These are phyloP conservation scores for Albugo laibachii DNA, from an alignment of 352 stramenopile species.

Conservation along the genomic window DNA sequence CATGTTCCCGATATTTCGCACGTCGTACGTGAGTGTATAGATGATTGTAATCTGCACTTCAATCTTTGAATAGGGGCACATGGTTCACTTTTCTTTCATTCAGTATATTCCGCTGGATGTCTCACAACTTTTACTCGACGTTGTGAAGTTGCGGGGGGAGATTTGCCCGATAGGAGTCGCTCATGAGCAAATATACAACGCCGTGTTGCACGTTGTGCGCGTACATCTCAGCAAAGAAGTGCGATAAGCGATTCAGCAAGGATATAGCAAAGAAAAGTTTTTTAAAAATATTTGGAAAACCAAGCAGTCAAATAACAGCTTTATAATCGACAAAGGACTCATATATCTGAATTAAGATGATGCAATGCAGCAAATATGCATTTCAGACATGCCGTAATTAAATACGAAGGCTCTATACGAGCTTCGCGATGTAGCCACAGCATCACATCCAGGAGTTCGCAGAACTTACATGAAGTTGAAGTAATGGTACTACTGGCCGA, in stretches of 20 bases:
- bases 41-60: not conserved
- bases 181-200: not conserved
- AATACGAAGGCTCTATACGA: not conserved
- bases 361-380: not conserved
- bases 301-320: not conserved
- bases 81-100: not conserved
- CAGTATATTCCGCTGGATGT: not conserved
- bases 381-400: not conserved
- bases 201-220: not conserved
- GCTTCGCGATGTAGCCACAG: slow-evolving; percentile 1
- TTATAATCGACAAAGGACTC: not conserved
- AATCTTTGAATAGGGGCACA: not conserved
- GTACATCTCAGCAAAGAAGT: not conserved
- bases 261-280: not conserved
- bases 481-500: slow-evolving; percentile 8
- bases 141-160: not conserved
- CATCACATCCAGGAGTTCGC: slow-evolving; percentile 4
- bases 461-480: slow-evolving; percentile 1
- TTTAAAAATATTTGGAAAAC: not conserved
- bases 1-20: no score
- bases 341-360: not conserved
- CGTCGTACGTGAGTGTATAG: no score
- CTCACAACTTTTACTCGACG: slow-evolving; percentile 1
- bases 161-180: not conserved
- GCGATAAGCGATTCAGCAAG: not conserved